Evolutionary conservation across 1,139 yeast genomes (phyloP).

Genomic region (Spencermartinsiella ligniputridi): DNA sequence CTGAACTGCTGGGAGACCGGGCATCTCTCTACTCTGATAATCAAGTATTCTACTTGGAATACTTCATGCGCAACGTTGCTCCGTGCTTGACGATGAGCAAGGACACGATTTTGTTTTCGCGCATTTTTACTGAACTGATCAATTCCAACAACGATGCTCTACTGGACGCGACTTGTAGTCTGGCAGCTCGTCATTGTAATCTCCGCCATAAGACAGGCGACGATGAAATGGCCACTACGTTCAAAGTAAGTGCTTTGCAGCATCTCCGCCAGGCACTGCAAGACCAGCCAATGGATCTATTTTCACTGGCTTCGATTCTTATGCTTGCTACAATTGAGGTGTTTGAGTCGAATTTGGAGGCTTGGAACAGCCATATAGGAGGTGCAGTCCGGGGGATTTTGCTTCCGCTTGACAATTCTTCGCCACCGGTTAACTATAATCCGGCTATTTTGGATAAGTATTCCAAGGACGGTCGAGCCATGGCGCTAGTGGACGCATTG

Average conservation of each 20-base stretch:
- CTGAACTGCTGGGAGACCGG: background rate
- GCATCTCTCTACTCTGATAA: background rate
- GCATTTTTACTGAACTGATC: background rate
- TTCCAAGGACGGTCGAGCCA: background rate
- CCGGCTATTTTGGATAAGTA: background rate
- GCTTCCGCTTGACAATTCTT: background rate
- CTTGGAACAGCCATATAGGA: slow-evolving; percentile 18
- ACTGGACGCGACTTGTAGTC: background rate
- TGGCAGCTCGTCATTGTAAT: background rate
- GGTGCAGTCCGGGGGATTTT: slow-evolving; percentile 17
- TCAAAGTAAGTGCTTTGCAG: background rate
- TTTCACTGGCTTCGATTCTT: background rate
- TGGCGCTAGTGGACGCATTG: background rate
- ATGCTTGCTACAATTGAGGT: slow-evolving; percentile 19
- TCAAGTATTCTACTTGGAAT: background rate
- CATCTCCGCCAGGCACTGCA: background rate
- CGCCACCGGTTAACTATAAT: background rate
- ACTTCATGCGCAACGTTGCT: background rate
- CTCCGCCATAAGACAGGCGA: background rate
- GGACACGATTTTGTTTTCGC: background rate
- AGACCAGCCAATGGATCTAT: background rate
- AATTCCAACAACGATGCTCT: background rate
- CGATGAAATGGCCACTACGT: background rate
- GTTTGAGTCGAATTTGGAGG: slow-evolving; percentile 15
- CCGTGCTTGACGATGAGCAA: background rate